These are phyloP conservation scores for Diaporthe sp. DNA, from an alignment of 2,329 filamentous ascomycete genomes.

Conservation along the genomic window DNA sequence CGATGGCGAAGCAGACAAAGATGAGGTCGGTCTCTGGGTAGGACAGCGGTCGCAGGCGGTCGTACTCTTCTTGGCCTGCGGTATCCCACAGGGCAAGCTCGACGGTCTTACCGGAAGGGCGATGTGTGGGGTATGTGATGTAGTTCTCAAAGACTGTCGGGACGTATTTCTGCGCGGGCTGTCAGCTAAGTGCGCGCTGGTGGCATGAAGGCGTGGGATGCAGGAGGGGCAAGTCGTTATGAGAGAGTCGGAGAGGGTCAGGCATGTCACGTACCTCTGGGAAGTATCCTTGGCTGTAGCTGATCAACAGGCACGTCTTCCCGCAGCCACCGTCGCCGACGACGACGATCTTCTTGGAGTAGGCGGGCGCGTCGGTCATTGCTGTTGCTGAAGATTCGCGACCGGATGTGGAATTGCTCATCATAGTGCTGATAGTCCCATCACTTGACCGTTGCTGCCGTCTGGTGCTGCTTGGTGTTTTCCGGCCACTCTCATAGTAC, in stretches of 20 bases:
- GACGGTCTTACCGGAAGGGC: conserved; percentile 89
- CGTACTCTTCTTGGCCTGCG: conserved; percentile 98
- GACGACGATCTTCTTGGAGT: conserved; percentile 99
- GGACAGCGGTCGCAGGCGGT: conserved; percentile 92
- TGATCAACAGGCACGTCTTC: conserved; percentile 98
- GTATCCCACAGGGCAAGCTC: conserved; percentile 99
- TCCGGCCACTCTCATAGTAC: conserved; percentile 49
- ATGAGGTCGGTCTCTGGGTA: conserved; percentile 98
- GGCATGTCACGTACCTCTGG: conserved; percentile 79
- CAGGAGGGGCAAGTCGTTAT: neutral
- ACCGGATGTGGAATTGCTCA: conserved; percentile 77
- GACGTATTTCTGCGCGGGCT: conserved; percentile 91
- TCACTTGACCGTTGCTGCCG: conserved; percentile 80
- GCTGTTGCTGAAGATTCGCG: conserved; percentile 85
- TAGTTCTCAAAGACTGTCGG: conserved; percentile 99
- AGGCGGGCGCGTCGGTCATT: conserved; percentile 89
- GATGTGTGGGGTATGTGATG: conserved; percentile 95
- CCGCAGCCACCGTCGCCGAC: conserved; percentile 98
- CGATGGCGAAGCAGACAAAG: conserved; percentile 99
- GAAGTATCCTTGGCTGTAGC: conserved; percentile 98
- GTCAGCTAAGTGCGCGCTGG: conserved; percentile 9
- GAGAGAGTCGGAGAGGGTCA: neutral
- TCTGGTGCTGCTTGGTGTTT: conserved; percentile 47
- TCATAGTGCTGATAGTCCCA: conserved; percentile 88
- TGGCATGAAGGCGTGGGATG: neutral